Evolutionary conservation across 192 early-diverging fungal genomes (phyloP), one percentile per base, ranked within the genome.

Genomic region (Rhizoclosmatium globosum): DNA sequence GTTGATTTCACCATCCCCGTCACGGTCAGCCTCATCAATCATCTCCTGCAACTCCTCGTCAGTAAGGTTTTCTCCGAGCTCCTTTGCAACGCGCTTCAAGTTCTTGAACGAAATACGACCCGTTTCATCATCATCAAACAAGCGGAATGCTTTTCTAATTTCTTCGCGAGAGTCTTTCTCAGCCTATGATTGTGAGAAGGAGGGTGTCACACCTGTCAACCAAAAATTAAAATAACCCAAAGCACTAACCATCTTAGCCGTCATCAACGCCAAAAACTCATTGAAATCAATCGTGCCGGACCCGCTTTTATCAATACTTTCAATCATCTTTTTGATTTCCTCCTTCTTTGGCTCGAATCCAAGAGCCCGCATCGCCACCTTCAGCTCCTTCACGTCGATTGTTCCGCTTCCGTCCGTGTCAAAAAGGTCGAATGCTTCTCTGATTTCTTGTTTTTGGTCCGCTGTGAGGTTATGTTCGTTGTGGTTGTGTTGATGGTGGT

Each of bases 91-190:
- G 11, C 88, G 77, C 60, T 87, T 86, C 72, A 96, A 81, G 78
- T 96, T 95, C 69, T 90, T 92, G 68, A 95, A 87, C 47, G 94
- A 89, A 59, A 96, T 96, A 64, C 84, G 89, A 64, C 81, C 90
- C 45, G 88, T 93, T 68, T 83, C 83, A 64, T 83, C 91, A 74
- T 93, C 92, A 81, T 96, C 94, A 86, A 96, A 95, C 50, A 95
- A 82, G 43, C 80, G 85, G 83, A 96, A 96, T 3, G 93, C 92
- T 61, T 91, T 92, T 47, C 89, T 53, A 58, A 96, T 90, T 74
- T 96, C 92, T 56, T 93, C 88, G 57, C 82, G 77, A 43, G 91
- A 85, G 81, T 94, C 90, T 68, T 86, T 84, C 71, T 93, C 91
- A 15, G 88, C 82, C 90, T 92, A 46, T 50, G 41, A 19, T 85